phyloP scores from a whole-genome alignment of 306 rosid genomes.

The Malus orientalis region DNA sequence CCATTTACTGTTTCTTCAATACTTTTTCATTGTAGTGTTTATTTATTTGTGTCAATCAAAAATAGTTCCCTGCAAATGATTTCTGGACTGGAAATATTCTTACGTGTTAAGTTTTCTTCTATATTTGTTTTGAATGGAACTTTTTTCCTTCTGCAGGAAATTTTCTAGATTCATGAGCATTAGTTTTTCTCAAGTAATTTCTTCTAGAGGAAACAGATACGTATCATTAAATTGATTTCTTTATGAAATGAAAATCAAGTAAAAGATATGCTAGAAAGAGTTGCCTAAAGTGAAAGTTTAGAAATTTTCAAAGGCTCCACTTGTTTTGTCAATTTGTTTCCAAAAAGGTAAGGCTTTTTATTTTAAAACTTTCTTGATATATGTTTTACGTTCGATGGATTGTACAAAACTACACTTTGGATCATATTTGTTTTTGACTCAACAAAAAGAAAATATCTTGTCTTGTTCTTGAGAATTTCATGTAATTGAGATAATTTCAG shows the following conservation, averaged over 20 bases:
- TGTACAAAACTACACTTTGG: not conserved
- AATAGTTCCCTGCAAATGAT: not conserved
- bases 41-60: not conserved
- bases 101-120: not conserved
- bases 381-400: not conserved
- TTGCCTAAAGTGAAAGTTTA: not conserved
- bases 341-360: not conserved
- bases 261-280: not conserved
- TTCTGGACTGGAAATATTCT: not conserved
- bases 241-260: not conserved
- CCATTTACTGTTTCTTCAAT: not conserved
- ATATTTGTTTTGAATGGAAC: not conserved
- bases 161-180: not conserved
- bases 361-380: not conserved
- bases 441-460: not conserved
- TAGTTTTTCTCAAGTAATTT: not conserved
- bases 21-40: not conserved
- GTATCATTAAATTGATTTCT: not conserved
- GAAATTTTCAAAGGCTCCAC: not conserved
- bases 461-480: not conserved
- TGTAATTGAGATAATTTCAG: not conserved
- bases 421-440: not conserved
- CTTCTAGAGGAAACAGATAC: not conserved
- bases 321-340: not conserved
- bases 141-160: not conserved